A percentile compares a stretch with the other conserved stretches of the same genome.
Evolutionary conservation across 2,329 filamentous ascomycete genomes (phyloP).

Genomic region (Fusarium begoniae): DNA sequence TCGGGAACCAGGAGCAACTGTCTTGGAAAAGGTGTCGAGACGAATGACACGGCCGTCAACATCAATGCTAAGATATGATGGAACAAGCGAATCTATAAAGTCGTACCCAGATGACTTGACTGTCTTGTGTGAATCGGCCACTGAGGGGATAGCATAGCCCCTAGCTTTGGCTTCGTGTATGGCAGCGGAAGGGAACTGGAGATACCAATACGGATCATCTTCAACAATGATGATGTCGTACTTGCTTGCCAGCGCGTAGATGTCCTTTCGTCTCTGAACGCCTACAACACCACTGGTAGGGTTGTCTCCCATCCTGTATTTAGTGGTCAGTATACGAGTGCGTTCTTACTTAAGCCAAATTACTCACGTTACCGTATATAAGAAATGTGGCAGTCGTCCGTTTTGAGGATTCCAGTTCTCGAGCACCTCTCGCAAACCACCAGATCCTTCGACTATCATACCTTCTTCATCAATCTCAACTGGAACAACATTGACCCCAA

Average conservation of each 20-base stretch:
- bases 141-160: slow-evolving; percentile 45
- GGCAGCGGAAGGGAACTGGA: slow-evolving; percentile 83
- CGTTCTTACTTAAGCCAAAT: no score
- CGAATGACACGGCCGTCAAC: slow-evolving; percentile 87
- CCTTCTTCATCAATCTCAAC: slow-evolving; percentile 82
- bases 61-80: slow-evolving; percentile 84
- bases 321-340: background rate
- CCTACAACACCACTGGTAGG: slow-evolving; percentile 82
- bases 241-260: slow-evolving; percentile 82
- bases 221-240: slow-evolving; percentile 93
- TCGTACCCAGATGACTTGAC: slow-evolving; percentile 68
- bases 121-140: slow-evolving; percentile 44
- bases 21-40: slow-evolving; percentile 94
- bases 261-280: slow-evolving; percentile 75
- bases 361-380: slow-evolving; percentile 90
- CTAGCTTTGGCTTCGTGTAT: slow-evolving; percentile 60
- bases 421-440: slow-evolving; percentile 80
- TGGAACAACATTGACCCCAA: slow-evolving; percentile 76
- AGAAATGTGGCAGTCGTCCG: slow-evolving; percentile 80
- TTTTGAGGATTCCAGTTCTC: slow-evolving; percentile 81
- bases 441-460: slow-evolving; percentile 77
- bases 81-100: slow-evolving; percentile 85
- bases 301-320: slow-evolving; percentile 73
- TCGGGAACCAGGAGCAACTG: slow-evolving; percentile 87
- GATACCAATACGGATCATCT: slow-evolving; percentile 95